Percentiles rank a stretch among this genome's conserved stretches.
Evolutionary conservation across 1,139 yeast species (phyloP).

Genomic region (Lodderomyces metapsilosis): DNA sequence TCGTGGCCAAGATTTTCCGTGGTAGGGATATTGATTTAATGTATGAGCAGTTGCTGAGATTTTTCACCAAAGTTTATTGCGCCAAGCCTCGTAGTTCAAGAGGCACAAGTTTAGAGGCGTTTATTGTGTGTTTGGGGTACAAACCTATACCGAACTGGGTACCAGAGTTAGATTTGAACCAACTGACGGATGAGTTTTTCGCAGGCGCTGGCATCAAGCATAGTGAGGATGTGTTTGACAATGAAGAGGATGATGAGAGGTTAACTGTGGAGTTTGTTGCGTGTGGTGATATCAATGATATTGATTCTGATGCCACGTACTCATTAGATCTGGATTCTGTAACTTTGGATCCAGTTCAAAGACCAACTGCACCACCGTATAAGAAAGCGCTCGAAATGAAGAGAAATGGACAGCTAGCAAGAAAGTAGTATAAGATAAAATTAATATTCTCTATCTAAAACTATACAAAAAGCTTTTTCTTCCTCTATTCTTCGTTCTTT

Average conservation of each 20-base stretch:
- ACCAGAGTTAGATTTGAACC: slow-evolving; percentile 57
- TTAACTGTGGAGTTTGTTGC: slow-evolving; percentile 84
- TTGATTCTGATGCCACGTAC: slow-evolving; percentile 95
- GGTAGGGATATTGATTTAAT: slow-evolving; percentile 93
- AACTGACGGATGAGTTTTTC: slow-evolving; percentile 80
- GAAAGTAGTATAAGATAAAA: slow-evolving; percentile 14
- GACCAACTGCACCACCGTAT: slow-evolving; percentile 96
- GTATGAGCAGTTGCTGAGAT: slow-evolving; percentile 80
- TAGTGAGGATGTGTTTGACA: slow-evolving; percentile 41
- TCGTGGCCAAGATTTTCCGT: slow-evolving; percentile 93
- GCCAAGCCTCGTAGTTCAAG: slow-evolving; percentile 95
- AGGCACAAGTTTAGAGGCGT: slow-evolving; percentile 91
- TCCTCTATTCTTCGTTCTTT: slow-evolving; percentile 8
- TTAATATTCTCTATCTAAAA: not conserved
- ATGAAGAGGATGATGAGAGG: slow-evolving; percentile 49
- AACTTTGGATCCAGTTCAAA: slow-evolving; percentile 84
- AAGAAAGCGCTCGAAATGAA: slow-evolving; percentile 87
- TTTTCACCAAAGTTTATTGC: slow-evolving; percentile 84
- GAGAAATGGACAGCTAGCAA: slow-evolving; percentile 60
- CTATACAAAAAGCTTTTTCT: slow-evolving; percentile 1
- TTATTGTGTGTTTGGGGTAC: slow-evolving; percentile 88
- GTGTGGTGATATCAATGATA: slow-evolving; percentile 85
- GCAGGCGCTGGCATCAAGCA: slow-evolving; percentile 62
- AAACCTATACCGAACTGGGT: slow-evolving; percentile 79
- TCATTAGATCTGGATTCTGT: slow-evolving; percentile 50